Evolutionary conservation across 2,329 filamentous ascomycete species (phyloP).

Genomic region (Colletotrichum musae): DNA sequence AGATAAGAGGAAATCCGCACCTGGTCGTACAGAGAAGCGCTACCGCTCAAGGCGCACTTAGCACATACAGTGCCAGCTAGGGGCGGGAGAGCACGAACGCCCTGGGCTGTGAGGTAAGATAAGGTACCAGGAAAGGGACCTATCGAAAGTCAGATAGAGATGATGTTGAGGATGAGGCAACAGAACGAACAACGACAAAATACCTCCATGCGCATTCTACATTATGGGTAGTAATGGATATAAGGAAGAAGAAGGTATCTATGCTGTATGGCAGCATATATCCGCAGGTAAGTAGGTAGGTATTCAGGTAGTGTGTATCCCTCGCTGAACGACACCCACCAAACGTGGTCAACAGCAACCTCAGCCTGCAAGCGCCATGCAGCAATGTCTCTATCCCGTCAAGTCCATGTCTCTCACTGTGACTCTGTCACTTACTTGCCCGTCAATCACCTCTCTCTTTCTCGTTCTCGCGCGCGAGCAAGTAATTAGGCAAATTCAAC

Average conservation of each 20-base stretch:
- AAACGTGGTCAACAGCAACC: slow-evolving; percentile 10
- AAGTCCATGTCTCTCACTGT: neutral
- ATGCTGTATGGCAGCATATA: too few relatives aligned
- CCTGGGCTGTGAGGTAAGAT: neutral
- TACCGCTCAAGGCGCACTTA: neutral
- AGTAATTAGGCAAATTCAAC: neutral
- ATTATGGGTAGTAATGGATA: too few relatives aligned
- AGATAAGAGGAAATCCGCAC: slow-evolving; percentile 32
- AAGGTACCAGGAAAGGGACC: neutral
- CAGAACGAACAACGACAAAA: too few relatives aligned
- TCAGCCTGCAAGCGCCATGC: slow-evolving; percentile 35
- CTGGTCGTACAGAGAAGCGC: slow-evolving; percentile 4
- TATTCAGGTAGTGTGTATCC: neutral
- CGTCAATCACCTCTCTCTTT: neutral
- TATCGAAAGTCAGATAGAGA: too few relatives aligned
- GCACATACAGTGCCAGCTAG: neutral
- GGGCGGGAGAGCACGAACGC: neutral
- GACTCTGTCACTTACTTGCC: neutral
- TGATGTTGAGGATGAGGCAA: too few relatives aligned
- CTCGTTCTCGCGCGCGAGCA: neutral
- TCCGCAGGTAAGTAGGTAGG: too few relatives aligned
- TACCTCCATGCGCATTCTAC: too few relatives aligned
- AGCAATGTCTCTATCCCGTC: slow-evolving; percentile 29
- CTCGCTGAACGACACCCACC: slow-evolving; percentile 18
- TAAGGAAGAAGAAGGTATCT: too few relatives aligned